These are phyloP conservation scores for Wolfiporia cocos DNA, from an alignment of 1,284 basidiomycete species.

Conservation along the genomic window DNA sequence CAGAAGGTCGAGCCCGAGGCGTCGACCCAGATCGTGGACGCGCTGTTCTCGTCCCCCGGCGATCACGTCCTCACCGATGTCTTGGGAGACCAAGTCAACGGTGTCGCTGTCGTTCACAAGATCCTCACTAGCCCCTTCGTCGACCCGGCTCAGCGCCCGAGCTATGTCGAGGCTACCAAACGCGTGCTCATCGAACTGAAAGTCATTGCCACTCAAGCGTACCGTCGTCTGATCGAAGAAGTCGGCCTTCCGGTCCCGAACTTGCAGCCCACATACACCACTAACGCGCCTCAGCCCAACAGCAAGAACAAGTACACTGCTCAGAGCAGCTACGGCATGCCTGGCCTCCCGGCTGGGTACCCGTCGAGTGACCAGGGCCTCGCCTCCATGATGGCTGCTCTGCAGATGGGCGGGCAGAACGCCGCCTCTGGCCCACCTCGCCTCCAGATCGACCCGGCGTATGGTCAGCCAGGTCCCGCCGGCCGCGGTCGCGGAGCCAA, in stretches of 20 bases:
- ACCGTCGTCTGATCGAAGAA: conserved; percentile 89
- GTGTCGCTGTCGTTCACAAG: conserved; percentile 90
- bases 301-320: conserved; percentile 55
- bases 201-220: conserved; percentile 88
- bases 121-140: conserved; percentile 85
- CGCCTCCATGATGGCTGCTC: conserved; percentile 83
- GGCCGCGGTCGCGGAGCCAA: conserved; percentile 44
- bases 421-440: conserved; percentile 73
- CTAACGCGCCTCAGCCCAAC: conserved; percentile 53
- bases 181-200: conserved; percentile 84
- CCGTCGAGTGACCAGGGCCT: conserved; percentile 76
- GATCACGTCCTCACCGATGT: conserved; percentile 92
- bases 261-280: conserved; percentile 72
- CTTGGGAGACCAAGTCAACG: conserved; percentile 92
- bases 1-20: conserved; percentile 86
- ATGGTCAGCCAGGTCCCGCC: conserved; percentile 26
- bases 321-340: conserved; percentile 55
- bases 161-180: conserved; percentile 81
- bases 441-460: conserved; percentile 63
- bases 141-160: conserved; percentile 60
- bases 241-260: conserved; percentile 87
- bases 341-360: conserved; percentile 71
- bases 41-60: conserved; percentile 78
- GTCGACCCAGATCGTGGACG: conserved; percentile 77
- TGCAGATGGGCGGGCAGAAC: conserved; percentile 82